These are phyloP conservation scores for Melaleuca alternifolia DNA, from an alignment of 345 rosid species.

Conservation along the genomic window DNA sequence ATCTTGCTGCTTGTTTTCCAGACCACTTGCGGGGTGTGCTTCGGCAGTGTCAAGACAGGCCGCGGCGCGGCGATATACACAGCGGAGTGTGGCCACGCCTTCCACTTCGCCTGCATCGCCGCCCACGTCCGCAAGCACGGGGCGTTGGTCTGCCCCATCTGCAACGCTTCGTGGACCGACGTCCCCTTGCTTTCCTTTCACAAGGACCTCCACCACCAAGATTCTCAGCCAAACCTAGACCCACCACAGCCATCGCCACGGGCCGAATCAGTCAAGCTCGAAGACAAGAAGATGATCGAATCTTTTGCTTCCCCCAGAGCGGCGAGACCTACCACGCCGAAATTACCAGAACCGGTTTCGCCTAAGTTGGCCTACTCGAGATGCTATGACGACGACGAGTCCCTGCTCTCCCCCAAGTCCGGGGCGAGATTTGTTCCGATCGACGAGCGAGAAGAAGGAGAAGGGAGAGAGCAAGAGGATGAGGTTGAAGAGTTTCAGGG, in stretches of 20 bases:
- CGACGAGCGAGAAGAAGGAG: conserved; percentile 27
- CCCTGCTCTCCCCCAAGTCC: conserved; percentile 35
- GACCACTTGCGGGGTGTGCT: conserved; percentile 72
- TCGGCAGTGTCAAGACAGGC: conserved; percentile 65
- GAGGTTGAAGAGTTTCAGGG: conserved; percentile 72
- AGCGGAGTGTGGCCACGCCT: conserved; percentile 75
- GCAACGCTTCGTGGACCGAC: conserved; percentile 63
- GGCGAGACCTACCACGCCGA: background rate
- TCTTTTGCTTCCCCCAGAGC: conserved; percentile 23
- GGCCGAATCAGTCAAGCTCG: conserved; percentile 7
- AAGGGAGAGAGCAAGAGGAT: background rate
- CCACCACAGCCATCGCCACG: background rate
- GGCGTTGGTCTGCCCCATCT: conserved; percentile 65
- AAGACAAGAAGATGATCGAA: conserved; percentile 20
- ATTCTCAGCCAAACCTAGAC: background rate
- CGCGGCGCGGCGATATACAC: conserved; percentile 78
- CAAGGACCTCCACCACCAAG: conserved; percentile 4
- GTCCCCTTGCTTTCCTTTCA: conserved; percentile 47
- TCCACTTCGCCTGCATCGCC: conserved; percentile 78
- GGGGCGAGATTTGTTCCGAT: conserved; percentile 12
- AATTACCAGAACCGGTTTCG: background rate
- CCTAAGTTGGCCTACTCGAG: conserved; percentile 12
- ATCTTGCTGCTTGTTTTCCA: conserved; percentile 9
- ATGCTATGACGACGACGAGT: conserved; percentile 80
- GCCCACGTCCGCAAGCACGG: conserved; percentile 45